Base-by-base conservation (phyloP, 495 filamentous ascomycete species). In the Podospora pseudocomata region DNA sequence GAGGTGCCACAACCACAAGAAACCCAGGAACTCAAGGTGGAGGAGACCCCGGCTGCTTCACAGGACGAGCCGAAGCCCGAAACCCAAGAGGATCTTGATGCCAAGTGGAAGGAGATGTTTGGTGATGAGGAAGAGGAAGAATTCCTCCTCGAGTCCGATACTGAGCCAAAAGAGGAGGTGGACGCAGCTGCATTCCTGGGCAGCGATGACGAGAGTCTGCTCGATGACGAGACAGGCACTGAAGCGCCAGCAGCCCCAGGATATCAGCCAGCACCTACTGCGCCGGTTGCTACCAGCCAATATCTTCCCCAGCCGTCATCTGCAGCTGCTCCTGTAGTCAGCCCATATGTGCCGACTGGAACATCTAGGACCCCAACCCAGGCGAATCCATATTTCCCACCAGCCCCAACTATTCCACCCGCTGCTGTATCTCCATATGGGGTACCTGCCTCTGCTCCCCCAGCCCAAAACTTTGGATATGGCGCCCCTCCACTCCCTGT, bases 81-180 rank as follows among this genome's bases (percentile, higher is more conserved):
- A 57, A 55, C 32, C 16, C 67, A 60, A 1, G 72, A 76, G 32
- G 90, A 95, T 71, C 78, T 95, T 6, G 89, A 90, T 60, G 91
- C 90, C 2, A 87, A 89, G 70, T 97, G 95, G 95, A 83, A 92
- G 71, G 91, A 89, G 57, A 91, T 91, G 67, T 83, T 97, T 71
- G 90, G 88, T 55, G 93, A 95, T 71, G 92, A 94, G 65, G 82
- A 93, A 56, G 85, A 90, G 60, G 91, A 91, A 59, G 85, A 88
- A 5, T 86, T 89, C 64, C 73, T 82, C 18, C 72, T 77, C 15
- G 75, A 82, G 18, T 81, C 82, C 16, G 70, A 76, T 2, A 66
- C 70, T 28, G 66, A 73, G n/a, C 70, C 75, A 6, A 81, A 81
- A 60, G 5, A 55, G 59, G 78, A 81, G 65, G 67, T 84, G 4